A percentile compares a stretch with the other conserved stretches of the same genome.
Conservation (phyloP, 441 rosid genomes). For the Pelargonium citronellum region DNA sequence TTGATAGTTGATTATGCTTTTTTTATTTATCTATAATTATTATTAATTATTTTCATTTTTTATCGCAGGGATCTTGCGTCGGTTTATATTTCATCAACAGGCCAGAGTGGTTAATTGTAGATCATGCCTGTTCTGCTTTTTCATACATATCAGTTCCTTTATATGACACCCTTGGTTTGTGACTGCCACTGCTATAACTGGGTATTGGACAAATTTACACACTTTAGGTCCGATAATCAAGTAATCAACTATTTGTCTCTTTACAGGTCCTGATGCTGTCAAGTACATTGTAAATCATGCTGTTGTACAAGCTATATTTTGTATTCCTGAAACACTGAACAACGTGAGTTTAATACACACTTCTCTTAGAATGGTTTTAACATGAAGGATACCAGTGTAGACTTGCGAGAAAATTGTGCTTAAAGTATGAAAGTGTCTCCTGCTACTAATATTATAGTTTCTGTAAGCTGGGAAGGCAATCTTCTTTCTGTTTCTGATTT, state of each 20-base stretch:
- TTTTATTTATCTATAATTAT: too few species aligned
- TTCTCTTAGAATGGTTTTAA: constrained; percentile 11
- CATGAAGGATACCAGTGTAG: constrained; percentile 7
- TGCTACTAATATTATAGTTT: neutral
- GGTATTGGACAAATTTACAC: constrained; percentile 2
- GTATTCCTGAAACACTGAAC: constrained; percentile 75
- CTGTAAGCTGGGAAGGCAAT: constrained; percentile 1
- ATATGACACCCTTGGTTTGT: constrained; percentile 91
- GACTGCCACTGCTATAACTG: constrained; percentile 17
- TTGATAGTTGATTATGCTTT: constrained; percentile 5
- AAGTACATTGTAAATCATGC: constrained; percentile 85
- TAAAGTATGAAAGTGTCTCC: neutral
- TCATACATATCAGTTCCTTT: constrained; percentile 89
- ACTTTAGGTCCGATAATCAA: constrained; percentile 16
- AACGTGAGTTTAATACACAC: constrained; percentile 42
- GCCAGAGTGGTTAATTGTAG: constrained; percentile 89
- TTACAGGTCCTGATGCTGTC: constrained; percentile 96
- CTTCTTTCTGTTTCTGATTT: neutral
- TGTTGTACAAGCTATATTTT: constrained; percentile 71
- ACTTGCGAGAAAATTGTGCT: constrained; percentile 5
- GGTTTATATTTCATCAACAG: constrained; percentile 92
- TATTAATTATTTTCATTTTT: constrained; percentile 16
- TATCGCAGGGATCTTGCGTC: constrained; percentile 64
- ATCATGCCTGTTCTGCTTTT: constrained; percentile 94
- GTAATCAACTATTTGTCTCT: constrained; percentile 15